Evolutionary conservation across 139 green algal genomes (phyloP), one percentile per base, ranked within the genome.

Genomic region (Auxenochlorella pyrenoidosa): DNA sequence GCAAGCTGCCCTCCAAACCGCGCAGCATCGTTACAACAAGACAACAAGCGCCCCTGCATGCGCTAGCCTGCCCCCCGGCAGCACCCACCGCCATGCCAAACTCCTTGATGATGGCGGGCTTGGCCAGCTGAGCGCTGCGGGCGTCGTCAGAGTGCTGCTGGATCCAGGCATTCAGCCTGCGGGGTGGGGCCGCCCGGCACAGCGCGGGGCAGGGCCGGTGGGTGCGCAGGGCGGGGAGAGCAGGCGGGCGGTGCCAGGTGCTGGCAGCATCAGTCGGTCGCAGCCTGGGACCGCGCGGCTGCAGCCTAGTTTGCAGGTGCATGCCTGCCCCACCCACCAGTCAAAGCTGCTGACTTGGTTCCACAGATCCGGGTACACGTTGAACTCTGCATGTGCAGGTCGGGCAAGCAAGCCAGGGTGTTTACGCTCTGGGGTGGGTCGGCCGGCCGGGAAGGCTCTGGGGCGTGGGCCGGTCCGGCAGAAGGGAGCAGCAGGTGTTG

Each of bases 351-450:
- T 63, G 54, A 13, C 54, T 63, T 63, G 54, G 54, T 63, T 63
- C 91, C 92, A 94, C 68, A 88, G 88, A 75, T 94, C 92, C 8
- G 84, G 78, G 75, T 92, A 94, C 1, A 87, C 43, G 79, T 94
- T 92, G 75, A 94, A 87, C 47, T 84, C 41, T 79, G 73, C 41
- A 58, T 0, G 40, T 0, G 38, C 12, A 65, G 66, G 86, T 79
- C n/a, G 90, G 1, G 38, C 83, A 44, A 86, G 79, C 86, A 83
- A 88, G 10, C 40, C 84, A 81, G 65, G 26, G 65, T 18, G 65
- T 18, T 38, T 34, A 18, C 47, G 8, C 47, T 54, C 10, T 54
- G 47, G 47, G 47, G 8, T 54, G 47, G 47, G n/a, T n/a, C n/a
- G n/a, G n/a, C n/a, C n/a, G n/a, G n/a, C n/a, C n/a, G n/a, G n/a